These are phyloP conservation scores for Zalerion maritima DNA, from an alignment of 495 filamentous ascomycete genomes.

Conservation along the genomic window DNA sequence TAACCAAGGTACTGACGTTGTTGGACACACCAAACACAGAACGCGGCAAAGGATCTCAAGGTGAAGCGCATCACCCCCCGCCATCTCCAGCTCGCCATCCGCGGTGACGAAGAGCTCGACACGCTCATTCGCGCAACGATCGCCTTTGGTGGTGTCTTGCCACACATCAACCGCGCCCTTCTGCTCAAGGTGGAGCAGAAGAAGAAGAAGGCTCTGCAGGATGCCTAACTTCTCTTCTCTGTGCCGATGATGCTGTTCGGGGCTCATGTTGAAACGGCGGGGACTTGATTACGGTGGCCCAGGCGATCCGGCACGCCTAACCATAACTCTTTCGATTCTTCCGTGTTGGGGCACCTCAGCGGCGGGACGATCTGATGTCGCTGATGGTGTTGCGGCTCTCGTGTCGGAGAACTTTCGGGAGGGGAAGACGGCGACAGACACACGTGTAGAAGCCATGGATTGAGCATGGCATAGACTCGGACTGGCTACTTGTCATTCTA, in stretches of 20 bases:
- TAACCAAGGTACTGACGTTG: no score
- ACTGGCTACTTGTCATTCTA: no score
- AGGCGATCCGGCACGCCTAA: no score
- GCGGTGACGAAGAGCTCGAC: constrained; percentile 95
- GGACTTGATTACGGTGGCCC: no score
- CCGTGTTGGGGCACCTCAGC: not conserved
- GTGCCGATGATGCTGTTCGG: not conserved
- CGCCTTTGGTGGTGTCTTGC: constrained; percentile 93
- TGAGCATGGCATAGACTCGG: no score
- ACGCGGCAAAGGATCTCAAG: constrained; percentile 97
- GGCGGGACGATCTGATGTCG: constrained; percentile 2
- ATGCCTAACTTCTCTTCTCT: constrained; percentile 25
- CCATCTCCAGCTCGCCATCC: constrained; percentile 94
- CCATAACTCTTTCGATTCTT: not conserved
- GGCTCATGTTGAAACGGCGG: no score
- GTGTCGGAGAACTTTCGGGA: no score
- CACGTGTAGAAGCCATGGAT: no score
- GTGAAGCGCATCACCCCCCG: constrained; percentile 99
- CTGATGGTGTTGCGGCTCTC: no score
- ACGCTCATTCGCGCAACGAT: constrained; percentile 96
- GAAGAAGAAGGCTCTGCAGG: constrained; percentile 75
- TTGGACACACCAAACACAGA: no score
- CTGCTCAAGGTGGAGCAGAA: constrained; percentile 98
- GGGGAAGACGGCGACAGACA: no score
- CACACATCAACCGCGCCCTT: constrained; percentile 95